These are phyloP conservation scores for Beta vulgaris DNA, from an alignment of 148 eudicot species.

Conservation along the genomic window DNA sequence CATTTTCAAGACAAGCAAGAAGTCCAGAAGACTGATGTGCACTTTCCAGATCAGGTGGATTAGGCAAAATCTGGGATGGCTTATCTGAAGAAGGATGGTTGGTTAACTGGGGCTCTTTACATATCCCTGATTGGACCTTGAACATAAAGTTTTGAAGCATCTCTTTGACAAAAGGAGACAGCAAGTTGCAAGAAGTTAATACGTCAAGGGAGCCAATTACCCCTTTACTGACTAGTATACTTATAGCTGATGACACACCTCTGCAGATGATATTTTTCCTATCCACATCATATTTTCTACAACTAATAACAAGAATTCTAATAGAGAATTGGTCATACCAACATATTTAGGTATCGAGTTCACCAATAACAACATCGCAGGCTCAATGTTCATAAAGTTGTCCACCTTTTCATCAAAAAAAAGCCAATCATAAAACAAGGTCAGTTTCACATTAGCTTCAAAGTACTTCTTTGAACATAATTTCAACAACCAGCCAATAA, in stretches of 20 bases:
- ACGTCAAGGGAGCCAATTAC: slow-evolving; percentile 65
- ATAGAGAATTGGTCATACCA: slow-evolving; percentile 66
- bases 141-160: slow-evolving; percentile 45
- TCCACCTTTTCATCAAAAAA: slow-evolving; percentile 78
- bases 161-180: slow-evolving; percentile 58
- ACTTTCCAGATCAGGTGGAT: slow-evolving; percentile 1
- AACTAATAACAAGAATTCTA: slow-evolving; percentile 66
- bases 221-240: slow-evolving; percentile 51
- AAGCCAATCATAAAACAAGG: slow-evolving; percentile 91
- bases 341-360: slow-evolving; percentile 67
- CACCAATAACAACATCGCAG: slow-evolving; percentile 71
- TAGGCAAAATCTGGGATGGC: slow-evolving; percentile 15
- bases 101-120: slow-evolving; percentile 20
- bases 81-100: background rate
- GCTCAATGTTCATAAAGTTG: slow-evolving; percentile 75
- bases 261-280: slow-evolving; percentile 45
- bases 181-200: slow-evolving; percentile 46
- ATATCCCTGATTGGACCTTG: slow-evolving; percentile 16
- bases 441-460: slow-evolving; percentile 71
- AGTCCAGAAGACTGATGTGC: background rate
- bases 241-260: slow-evolving; percentile 57
- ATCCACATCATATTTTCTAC: slow-evolving; percentile 73
- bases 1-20: slow-evolving; percentile 13
- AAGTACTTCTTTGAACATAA: slow-evolving; percentile 54
- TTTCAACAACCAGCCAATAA: slow-evolving; percentile 77